Evolutionary conservation across 2,329 filamentous ascomycete species (phyloP).

Genomic region (Geosmithia putterillii): DNA sequence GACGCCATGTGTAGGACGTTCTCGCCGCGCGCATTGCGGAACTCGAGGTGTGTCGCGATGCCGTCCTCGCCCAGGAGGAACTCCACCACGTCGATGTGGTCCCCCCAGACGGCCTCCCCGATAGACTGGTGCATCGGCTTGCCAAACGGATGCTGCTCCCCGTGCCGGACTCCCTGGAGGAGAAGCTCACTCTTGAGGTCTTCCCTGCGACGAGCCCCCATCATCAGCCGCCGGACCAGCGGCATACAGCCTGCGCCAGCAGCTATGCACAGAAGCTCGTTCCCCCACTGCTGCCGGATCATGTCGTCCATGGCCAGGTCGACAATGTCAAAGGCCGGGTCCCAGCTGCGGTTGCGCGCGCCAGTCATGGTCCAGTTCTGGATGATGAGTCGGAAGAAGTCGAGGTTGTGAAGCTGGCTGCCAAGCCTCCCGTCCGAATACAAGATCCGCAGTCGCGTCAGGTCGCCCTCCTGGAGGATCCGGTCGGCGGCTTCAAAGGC

Average conservation of each 20-base stretch:
- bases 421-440: slow-evolving; percentile 6
- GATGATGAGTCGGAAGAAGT: slow-evolving; percentile 7
- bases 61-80: slow-evolving; percentile 4
- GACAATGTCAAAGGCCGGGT: slow-evolving; percentile 1
- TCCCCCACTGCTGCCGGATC: slow-evolving; percentile 11
- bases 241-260: slow-evolving; percentile 11
- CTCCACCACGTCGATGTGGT: slow-evolving; percentile 4
- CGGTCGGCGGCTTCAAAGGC: slow-evolving; percentile 11
- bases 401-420: slow-evolving; percentile 8
- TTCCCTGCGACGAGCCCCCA: slow-evolving; percentile 1
- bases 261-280: slow-evolving; percentile 11
- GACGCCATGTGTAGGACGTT: slow-evolving; percentile 1
- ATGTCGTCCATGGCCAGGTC: slow-evolving; percentile 5
- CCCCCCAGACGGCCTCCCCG: slow-evolving; percentile 4
- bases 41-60: slow-evolving; percentile 1
- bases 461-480: slow-evolving; percentile 13
- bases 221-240: slow-evolving; percentile 9
- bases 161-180: not conserved
- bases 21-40: not conserved
- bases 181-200: slow-evolving; percentile 4
- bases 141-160: not conserved
- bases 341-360: not conserved
- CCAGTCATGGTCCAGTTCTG: slow-evolving; percentile 4
- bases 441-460: slow-evolving; percentile 10
- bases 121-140: slow-evolving; percentile 1